A percentile compares a stretch with the other conserved stretches of the same genome.
Evolutionary conservation across 2,329 filamentous ascomycete genomes (phyloP).

Genomic region (Penicillium sp.): DNA sequence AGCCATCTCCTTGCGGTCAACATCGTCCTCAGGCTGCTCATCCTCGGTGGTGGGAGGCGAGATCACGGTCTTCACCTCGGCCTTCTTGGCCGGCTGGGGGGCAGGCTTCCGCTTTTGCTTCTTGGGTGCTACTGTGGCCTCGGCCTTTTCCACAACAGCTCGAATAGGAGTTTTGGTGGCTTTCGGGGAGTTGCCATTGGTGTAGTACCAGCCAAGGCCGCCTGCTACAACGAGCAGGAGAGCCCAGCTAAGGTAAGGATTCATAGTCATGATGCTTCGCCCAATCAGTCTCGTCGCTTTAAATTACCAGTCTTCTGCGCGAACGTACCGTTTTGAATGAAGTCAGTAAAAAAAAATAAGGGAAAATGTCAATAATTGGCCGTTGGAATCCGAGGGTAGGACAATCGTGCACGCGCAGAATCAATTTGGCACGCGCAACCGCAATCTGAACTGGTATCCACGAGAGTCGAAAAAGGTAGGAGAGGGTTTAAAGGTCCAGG

Average conservation of each 20-base stretch:
- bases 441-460: constrained; percentile 8
- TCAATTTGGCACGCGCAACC: constrained; percentile 8
- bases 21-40: constrained; percentile 55
- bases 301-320: neutral
- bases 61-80: constrained; percentile 31
- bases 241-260: constrained; percentile 47
- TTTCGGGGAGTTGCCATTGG: constrained; percentile 33
- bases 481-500: constrained; percentile 3
- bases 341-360: neutral
- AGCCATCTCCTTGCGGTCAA: constrained; percentile 74
- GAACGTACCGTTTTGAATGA: constrained; percentile 7
- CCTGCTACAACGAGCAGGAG: constrained; percentile 44
- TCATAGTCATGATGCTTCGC: constrained; percentile 37
- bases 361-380: neutral
- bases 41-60: constrained; percentile 29
- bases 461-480: constrained; percentile 1
- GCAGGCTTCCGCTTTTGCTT: constrained; percentile 44
- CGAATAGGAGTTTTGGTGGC: constrained; percentile 29
- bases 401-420: constrained; percentile 11
- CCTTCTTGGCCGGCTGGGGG: constrained; percentile 30
- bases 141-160: constrained; percentile 34
- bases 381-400: neutral
- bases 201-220: constrained; percentile 45
- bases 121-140: constrained; percentile 33
- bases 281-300: constrained; percentile 6